phyloP scores from a whole-genome alignment of 345 rosid species.

The Corchorus capsularis region DNA sequence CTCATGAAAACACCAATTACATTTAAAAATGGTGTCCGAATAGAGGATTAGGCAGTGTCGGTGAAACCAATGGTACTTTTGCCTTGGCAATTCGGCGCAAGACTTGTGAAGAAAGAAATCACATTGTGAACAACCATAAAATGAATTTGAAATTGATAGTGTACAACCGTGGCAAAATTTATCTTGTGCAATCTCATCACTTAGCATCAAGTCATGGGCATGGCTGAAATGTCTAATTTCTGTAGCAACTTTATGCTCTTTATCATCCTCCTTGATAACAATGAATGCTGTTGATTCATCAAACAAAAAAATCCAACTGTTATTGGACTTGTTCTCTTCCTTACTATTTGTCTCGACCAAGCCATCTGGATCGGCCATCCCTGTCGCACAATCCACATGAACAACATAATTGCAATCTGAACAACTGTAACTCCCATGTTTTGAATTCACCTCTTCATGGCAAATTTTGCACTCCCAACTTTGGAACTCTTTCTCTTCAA shows the following conservation, averaged over 20 bases:
- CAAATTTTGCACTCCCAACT: constrained; percentile 18
- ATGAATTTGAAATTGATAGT: constrained; percentile 10
- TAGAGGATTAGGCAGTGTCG: neutral
- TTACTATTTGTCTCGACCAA: too few relatives aligned
- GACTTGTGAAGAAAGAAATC: constrained; percentile 7
- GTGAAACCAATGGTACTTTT: neutral
- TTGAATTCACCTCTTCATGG: constrained; percentile 8
- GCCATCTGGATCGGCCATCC: too few relatives aligned
- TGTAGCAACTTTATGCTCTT: neutral
- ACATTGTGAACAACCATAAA: constrained; percentile 20
- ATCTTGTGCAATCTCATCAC: neutral
- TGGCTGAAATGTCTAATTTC: constrained; percentile 27
- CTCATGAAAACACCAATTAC: neutral
- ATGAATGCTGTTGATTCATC: too few relatives aligned
- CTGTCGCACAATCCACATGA: constrained; percentile 24
- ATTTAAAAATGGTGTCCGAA: neutral
- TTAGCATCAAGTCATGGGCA: neutral
- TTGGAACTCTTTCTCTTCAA: neutral
- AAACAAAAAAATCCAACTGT: too few relatives aligned
- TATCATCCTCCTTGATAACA: neutral
- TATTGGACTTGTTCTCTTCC: too few relatives aligned
- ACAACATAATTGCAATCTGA: constrained; percentile 12
- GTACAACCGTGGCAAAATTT: constrained; percentile 25
- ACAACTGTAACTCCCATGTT: constrained; percentile 26
- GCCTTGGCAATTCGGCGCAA: neutral